Percentiles rank a stretch among this genome's conserved stretches.
Evolutionary conservation across 176 grass and related monocot genomes (phyloP).

Genomic region (Rhynchospora tenuis): DNA sequence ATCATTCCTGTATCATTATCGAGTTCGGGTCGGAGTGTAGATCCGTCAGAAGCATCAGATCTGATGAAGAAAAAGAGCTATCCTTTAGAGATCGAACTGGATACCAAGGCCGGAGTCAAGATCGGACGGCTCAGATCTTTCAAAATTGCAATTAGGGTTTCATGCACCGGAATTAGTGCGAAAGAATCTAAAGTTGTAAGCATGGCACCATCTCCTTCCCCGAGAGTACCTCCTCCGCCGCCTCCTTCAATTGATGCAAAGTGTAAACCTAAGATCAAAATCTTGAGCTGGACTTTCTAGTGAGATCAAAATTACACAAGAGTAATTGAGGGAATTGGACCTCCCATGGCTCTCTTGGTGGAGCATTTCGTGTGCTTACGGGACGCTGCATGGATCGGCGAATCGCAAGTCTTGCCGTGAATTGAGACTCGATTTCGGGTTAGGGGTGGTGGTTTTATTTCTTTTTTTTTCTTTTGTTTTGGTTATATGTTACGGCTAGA

Average conservation of each 20-base stretch:
- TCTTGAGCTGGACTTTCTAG: conserved; percentile 95
- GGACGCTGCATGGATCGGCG: background rate
- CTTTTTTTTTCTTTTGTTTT: conserved; percentile 14
- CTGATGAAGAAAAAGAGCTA: conserved; percentile 64
- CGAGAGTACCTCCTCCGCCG: conserved; percentile 33
- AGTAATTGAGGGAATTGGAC: conserved; percentile 23
- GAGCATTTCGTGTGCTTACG: conserved; percentile 55
- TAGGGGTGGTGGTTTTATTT: conserved; percentile 16
- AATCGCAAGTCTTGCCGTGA: background rate
- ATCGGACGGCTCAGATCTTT: conserved; percentile 70
- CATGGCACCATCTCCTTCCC: conserved; percentile 33
- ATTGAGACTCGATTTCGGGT: conserved; percentile 3
- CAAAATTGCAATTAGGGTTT: conserved; percentile 58
- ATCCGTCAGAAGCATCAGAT: conserved; percentile 44
- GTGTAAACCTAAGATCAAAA: conserved; percentile 87
- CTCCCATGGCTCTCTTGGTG: conserved; percentile 6
- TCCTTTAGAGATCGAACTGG: conserved; percentile 47
- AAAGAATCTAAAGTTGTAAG: conserved; percentile 33
- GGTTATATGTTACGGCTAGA: conserved; percentile 23
- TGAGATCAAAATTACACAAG: background rate
- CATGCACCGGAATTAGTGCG: conserved; percentile 48
- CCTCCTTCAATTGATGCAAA: conserved; percentile 46
- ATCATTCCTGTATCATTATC: conserved; percentile 48
- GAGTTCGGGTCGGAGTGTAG: conserved; percentile 28
- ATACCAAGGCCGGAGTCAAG: conserved; percentile 75